Evolutionary conservation across 129 eudicot species (phyloP), one percentile per base, ranked within the genome.

Genomic region (Centrapalus pauciflorus): DNA sequence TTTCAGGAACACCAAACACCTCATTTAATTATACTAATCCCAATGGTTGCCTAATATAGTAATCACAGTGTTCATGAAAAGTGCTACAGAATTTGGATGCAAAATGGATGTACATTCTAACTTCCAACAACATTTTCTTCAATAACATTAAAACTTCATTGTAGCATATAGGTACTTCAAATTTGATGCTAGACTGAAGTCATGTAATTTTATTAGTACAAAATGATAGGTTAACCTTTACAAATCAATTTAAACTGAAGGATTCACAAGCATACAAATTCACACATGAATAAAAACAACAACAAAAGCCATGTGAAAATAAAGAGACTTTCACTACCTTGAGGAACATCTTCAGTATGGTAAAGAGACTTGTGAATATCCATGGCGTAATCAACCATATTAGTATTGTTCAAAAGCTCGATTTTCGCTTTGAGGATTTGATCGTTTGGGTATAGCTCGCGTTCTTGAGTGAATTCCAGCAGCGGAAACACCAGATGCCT

Each of bases 361-460:
- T 93, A 88, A 55, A 93, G 95, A 9, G 89, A 77, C 75, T 93
- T 93, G 72, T 93, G 92, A 33, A 93, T 93, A 64, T 93, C 99
- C 99, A 93, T 93, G 66, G 99, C 99, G 61, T 89, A 93, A 50
- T 93, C 99, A 50, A 93, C 99, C 99, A 93, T 93, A 46, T 93
- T 93, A 14, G 99, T 93, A 49, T 89, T 77, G 78, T 93, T 93
- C 23, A 93, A 82, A 14, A 93, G 95, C 81, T 86, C 88, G 49
- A 93, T 93, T 66, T 89, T 93, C 8, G 89, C 91, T 69, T 89
- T 86, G 19, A 93, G 73, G 26, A 93, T 87, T 33, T 79, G 84
- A 27, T 86, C 97, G 64, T 89, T 87, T 0, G 96, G 80, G 56
- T 93, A 84, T 29, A 86, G 65, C 5, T 75, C 85, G 27, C 86